A percentile compares a stretch with the other conserved stretches of the same genome.
Evolutionary conservation across 202 grass and related monocot species (phyloP).

Genomic region (Setaria italica): DNA sequence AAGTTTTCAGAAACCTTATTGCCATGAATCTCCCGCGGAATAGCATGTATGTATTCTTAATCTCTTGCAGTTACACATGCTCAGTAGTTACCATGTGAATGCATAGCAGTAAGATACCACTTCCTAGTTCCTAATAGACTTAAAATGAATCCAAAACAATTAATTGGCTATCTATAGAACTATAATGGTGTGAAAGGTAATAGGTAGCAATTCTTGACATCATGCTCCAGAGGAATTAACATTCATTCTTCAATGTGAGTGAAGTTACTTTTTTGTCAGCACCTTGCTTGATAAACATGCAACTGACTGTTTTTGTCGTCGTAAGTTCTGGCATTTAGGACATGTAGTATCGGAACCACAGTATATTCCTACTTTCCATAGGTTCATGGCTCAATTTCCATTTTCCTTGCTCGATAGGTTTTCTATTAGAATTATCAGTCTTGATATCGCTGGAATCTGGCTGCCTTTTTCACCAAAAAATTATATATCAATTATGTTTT

Average conservation of each 20-base stretch:
- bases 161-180: constrained; percentile 23
- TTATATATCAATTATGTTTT: not conserved
- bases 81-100: constrained; percentile 38
- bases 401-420: constrained; percentile 8
- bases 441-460: constrained; percentile 17
- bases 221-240: constrained; percentile 14
- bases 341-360: constrained; percentile 28
- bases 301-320: constrained; percentile 1
- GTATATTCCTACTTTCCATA: not conserved
- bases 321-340: constrained; percentile 35
- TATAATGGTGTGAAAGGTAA: constrained; percentile 34
- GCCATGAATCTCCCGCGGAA: constrained; percentile 98
- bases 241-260: constrained; percentile 3
- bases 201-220: constrained; percentile 28
- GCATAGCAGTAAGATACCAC: constrained; percentile 4
- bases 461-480: constrained; percentile 1
- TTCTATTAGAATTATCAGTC: constrained; percentile 6
- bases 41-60: constrained; percentile 90
- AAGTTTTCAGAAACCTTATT: constrained; percentile 93
- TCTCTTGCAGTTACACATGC: constrained; percentile 40
- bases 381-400: not conserved
- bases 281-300: constrained; percentile 29
- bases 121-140: constrained; percentile 31
- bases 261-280: constrained; percentile 13
- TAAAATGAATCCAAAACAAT: constrained; percentile 36